phyloP scores from a whole-genome alignment of 2,329 filamentous ascomycete genomes.

The Alternaria arborescens region DNA sequence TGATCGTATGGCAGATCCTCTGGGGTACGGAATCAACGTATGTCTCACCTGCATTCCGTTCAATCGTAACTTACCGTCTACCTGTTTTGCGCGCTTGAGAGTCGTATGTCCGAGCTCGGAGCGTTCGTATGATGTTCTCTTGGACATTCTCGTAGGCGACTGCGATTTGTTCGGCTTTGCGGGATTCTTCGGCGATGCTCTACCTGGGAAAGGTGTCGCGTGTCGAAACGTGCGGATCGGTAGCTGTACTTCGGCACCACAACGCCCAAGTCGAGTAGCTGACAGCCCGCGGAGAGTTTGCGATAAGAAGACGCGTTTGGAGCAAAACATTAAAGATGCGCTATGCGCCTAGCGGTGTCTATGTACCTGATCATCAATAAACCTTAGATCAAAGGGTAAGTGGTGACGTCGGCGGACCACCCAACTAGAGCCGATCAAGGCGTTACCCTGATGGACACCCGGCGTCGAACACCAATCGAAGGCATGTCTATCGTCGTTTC shows the following conservation, averaged over 20 bases:
- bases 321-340: constrained; percentile 20
- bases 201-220: constrained; percentile 18
- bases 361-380: constrained; percentile 19
- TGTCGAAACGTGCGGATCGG: constrained; percentile 15
- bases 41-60: neutral
- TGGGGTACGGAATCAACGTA: neutral
- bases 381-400: constrained; percentile 18
- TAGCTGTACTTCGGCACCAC: neutral
- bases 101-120: constrained; percentile 55
- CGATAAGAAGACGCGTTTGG: constrained; percentile 8
- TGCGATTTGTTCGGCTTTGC: constrained; percentile 5
- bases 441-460: constrained; percentile 30
- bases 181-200: constrained; percentile 13
- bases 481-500: constrained; percentile 21
- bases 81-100: constrained; percentile 60
- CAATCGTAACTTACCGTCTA: constrained; percentile 44
- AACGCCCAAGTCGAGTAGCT: neutral
- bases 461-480: constrained; percentile 25
- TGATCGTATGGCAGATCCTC: constrained; percentile 55
- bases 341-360: neutral
- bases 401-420: constrained; percentile 37
- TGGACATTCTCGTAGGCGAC: constrained; percentile 27
- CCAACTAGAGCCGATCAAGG: constrained; percentile 26
- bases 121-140: constrained; percentile 41
- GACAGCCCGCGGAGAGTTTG: constrained; percentile 1